Conservation (phyloP, 1,284 basidiomycete genomes). For the Ustilago shanxiensis region DNA sequence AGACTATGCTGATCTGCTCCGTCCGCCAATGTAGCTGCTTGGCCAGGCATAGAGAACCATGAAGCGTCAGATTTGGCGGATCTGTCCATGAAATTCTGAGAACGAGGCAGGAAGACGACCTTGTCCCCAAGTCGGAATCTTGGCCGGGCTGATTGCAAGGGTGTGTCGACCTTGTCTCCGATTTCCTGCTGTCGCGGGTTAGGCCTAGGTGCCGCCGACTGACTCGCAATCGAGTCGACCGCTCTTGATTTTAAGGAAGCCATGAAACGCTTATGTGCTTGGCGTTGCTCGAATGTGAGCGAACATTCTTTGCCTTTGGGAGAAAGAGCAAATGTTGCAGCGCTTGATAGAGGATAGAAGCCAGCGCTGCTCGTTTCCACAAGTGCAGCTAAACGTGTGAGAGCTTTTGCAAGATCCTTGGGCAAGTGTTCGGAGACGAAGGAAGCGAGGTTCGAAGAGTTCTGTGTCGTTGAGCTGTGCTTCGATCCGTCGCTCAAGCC, state of each 20-base stretch:
- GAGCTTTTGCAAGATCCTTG: conserved; percentile 9
- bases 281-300: conserved; percentile 25
- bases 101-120: conserved; percentile 26
- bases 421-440: conserved; percentile 9
- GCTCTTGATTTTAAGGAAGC: conserved; percentile 13
- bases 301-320: conserved; percentile 28
- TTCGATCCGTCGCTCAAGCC: not conserved
- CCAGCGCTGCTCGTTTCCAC: conserved; percentile 13
- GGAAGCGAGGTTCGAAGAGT: not conserved
- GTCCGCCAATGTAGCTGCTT: not conserved
- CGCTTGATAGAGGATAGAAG: conserved; percentile 19
- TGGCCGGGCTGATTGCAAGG: not conserved
- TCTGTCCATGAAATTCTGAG: not conserved
- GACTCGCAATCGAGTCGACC: conserved; percentile 1
- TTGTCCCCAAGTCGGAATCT: conserved; percentile 19
- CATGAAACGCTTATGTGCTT: conserved; percentile 32
- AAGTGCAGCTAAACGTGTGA: conserved; percentile 7
- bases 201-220: not conserved
- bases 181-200: not conserved
- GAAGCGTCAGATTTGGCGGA: conserved; percentile 1
- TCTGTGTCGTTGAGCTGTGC: not conserved
- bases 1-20: conserved; percentile 13
- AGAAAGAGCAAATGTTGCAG: not conserved
- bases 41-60: conserved; percentile 8
- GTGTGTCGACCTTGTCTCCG: not conserved